phyloP scores from a whole-genome alignment of 1,139 yeast species.

The Lodderomyces parapsilosis region DNA sequence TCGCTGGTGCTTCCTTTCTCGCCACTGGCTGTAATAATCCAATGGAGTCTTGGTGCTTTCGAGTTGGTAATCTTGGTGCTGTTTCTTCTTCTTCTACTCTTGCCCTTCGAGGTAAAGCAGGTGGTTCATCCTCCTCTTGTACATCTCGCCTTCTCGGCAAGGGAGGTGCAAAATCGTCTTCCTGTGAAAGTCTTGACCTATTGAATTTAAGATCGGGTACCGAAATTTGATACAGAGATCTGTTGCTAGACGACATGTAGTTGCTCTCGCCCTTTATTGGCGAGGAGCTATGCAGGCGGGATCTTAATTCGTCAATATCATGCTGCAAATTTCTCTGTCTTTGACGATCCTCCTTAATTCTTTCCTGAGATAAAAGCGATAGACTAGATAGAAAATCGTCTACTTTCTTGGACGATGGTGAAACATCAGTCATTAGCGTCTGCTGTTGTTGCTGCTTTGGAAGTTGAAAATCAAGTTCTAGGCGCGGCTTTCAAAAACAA shows the following conservation, averaged over 20 bases:
- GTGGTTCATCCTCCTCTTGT: conserved; percentile 11
- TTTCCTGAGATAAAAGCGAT: conserved; percentile 33
- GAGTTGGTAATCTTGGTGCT: conserved; percentile 16
- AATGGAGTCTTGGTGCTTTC: conserved; percentile 15
- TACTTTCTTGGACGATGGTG: conserved; percentile 31
- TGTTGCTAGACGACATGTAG: background rate
- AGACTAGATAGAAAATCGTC: conserved; percentile 35
- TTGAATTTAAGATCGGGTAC: conserved; percentile 24
- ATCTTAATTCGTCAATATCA: conserved; percentile 29
- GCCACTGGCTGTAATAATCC: conserved; percentile 25
- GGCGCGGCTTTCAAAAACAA: no score
- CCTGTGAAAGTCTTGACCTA: conserved; percentile 10
- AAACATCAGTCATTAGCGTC: conserved; percentile 20
- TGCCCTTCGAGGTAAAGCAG: conserved; percentile 17
- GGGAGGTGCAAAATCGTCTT: conserved; percentile 6
- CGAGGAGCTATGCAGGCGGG: conserved; percentile 25
- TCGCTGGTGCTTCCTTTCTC: conserved; percentile 10
- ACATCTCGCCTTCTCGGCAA: conserved; percentile 10
- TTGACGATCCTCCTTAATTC: conserved; percentile 31
- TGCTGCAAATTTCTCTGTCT: conserved; percentile 32
- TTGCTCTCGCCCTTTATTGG: conserved; percentile 17
- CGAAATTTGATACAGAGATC: conserved; percentile 5
- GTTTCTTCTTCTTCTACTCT: conserved; percentile 7
- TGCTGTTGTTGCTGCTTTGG: background rate
- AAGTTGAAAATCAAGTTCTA: background rate